A percentile compares a stretch with the other conserved stretches of the same genome.
Conservation (phyloP, 306 rosid species). For the Gillenia trifoliata region DNA sequence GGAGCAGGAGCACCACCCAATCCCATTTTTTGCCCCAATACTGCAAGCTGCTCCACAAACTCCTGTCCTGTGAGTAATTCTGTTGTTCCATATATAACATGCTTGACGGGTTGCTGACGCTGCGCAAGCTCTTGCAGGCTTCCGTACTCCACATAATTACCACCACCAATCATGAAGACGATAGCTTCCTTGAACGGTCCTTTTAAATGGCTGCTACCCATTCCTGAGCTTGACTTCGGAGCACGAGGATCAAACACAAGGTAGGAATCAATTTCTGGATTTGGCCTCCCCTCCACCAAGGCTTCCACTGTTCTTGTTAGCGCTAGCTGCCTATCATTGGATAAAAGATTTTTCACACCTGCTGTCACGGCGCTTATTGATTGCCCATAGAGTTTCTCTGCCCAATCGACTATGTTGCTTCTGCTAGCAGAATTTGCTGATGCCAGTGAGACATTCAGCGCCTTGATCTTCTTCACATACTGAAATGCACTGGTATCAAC, state of each 20-base stretch:
- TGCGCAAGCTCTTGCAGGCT: constrained; percentile 82
- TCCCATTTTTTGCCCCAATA: constrained; percentile 93
- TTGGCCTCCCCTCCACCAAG: constrained; percentile 89
- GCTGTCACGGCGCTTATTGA: constrained; percentile 93
- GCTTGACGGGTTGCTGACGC: constrained; percentile 79
- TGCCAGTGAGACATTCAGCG: constrained; percentile 77
- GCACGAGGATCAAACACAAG: constrained; percentile 86
- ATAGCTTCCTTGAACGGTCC: constrained; percentile 97
- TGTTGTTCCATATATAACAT: constrained; percentile 81
- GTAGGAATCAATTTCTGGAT: constrained; percentile 83
- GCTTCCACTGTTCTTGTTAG: constrained; percentile 92
- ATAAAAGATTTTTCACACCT: constrained; percentile 86
- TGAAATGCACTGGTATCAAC: constrained; percentile 89
- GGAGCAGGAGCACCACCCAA: constrained; percentile 48
- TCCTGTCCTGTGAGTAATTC: constrained; percentile 90
- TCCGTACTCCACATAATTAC: constrained; percentile 85
- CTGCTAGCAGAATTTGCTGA: constrained; percentile 84
- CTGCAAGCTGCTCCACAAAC: constrained; percentile 82
- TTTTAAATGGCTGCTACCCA: constrained; percentile 63
- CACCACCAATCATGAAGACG: constrained; percentile 96
- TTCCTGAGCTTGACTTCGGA: constrained; percentile 74
- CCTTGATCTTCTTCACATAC: constrained; percentile 88
- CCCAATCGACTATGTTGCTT: constrained; percentile 98
- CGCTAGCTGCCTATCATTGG: constrained; percentile 88
- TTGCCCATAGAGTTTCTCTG: constrained; percentile 92